Percentiles rank a stretch among this genome's conserved stretches.
phyloP scores from a whole-genome alignment of 768 basidiomycete species.

The Thelephora ganbajun region DNA sequence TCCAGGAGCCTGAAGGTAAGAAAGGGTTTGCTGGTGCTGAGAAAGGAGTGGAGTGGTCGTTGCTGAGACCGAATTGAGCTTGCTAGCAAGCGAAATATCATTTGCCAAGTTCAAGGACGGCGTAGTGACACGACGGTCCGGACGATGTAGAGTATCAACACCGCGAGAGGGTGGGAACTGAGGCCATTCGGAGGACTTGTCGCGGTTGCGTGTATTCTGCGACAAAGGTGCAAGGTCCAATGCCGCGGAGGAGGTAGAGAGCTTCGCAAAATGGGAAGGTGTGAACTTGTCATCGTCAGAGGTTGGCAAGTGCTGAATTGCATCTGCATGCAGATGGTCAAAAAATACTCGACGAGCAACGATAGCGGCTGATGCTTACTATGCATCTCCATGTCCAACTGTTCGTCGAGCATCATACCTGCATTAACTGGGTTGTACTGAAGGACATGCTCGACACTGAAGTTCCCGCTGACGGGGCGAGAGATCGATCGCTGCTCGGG shows the following conservation, averaged over 20 bases:
- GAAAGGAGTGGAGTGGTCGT: constrained; percentile 50
- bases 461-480: constrained; percentile 35
- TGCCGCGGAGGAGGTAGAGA: constrained; percentile 83
- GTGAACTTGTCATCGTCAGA: constrained; percentile 83
- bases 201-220: constrained; percentile 43
- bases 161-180: constrained; percentile 64
- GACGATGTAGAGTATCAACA: constrained; percentile 41
- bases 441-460: constrained; percentile 43
- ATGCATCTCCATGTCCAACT: constrained; percentile 88
- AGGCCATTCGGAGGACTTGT: constrained; percentile 87
- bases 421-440: constrained; percentile 60
- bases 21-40: constrained; percentile 41
- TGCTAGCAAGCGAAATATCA: constrained; percentile 28
- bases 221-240: constrained; percentile 85
- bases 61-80: constrained; percentile 36
- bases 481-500: constrained; percentile 35
- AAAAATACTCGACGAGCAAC: neutral
- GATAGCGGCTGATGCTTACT: constrained; percentile 34
- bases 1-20: constrained; percentile 26
- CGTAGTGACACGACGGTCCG: constrained; percentile 65
- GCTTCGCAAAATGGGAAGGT: constrained; percentile 37
- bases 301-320: constrained; percentile 77
- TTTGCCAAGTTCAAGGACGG: constrained; percentile 54
- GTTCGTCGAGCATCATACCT: constrained; percentile 87
- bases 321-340: constrained; percentile 35